Conservation (phyloP, 176 grass and related monocot genomes). For the Carex scoparia region DNA sequence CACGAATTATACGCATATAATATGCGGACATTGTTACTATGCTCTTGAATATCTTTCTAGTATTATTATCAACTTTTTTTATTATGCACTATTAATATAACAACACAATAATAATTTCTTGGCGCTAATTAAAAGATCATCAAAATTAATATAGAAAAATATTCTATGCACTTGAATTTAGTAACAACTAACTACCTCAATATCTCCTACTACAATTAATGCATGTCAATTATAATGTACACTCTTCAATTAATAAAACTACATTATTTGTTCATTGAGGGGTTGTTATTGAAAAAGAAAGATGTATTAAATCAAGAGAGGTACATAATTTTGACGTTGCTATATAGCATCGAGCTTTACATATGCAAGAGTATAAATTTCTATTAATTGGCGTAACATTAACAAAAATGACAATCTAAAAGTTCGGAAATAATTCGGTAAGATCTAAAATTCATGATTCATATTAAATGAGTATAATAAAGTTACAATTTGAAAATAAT, state of each 20-base stretch:
- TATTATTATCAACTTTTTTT: no score
- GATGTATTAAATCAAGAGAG: background rate
- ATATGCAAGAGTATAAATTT: background rate
- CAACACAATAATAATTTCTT: background rate
- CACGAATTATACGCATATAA: no score
- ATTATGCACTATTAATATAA: no score
- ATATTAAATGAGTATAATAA: background rate
- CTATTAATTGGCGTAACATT: background rate
- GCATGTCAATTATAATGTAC: background rate
- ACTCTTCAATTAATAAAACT: background rate
- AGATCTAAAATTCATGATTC: background rate
- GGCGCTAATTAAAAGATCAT: background rate
- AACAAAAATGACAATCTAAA: no score
- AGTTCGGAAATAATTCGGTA: background rate
- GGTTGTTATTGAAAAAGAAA: background rate
- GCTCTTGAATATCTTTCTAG: no score
- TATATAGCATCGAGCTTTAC: background rate
- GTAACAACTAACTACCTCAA: background rate
- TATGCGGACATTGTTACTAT: no score
- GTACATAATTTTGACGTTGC: background rate
- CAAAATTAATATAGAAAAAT: background rate
- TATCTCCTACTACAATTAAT: background rate
- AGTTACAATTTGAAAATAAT: background rate
- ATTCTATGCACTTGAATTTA: background rate
- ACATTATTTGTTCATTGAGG: background rate